These are phyloP conservation scores for Lyophyllum shimeji DNA, from an alignment of 768 basidiomycete genomes.

Conservation along the genomic window DNA sequence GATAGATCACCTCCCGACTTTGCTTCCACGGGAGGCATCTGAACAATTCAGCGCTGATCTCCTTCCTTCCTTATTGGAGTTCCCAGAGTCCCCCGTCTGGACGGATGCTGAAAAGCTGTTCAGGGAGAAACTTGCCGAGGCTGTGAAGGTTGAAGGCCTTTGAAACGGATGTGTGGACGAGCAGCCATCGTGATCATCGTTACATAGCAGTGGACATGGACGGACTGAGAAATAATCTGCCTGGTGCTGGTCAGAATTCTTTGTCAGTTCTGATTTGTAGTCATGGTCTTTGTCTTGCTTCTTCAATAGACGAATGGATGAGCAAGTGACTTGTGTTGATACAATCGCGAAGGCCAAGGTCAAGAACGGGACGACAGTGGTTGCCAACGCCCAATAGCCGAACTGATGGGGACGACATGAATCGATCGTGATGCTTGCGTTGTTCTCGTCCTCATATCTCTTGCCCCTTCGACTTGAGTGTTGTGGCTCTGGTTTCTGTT, in stretches of 20 bases:
- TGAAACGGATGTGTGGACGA: slow-evolving; percentile 7
- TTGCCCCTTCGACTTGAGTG: slow-evolving; percentile 8
- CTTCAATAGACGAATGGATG: not conserved
- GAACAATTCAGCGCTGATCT: slow-evolving; percentile 93
- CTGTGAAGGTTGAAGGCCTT: slow-evolving; percentile 37
- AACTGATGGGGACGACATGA: slow-evolving; percentile 7
- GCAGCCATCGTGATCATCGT: not conserved
- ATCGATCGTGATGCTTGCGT: not conserved
- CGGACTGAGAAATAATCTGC: not conserved
- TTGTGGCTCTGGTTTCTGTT: slow-evolving; percentile 12
- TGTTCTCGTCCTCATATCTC: slow-evolving; percentile 1
- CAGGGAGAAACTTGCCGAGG: slow-evolving; percentile 51
- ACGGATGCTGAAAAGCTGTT: slow-evolving; percentile 83
- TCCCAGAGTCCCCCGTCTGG: slow-evolving; percentile 84
- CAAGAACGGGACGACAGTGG: not conserved
- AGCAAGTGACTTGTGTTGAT: not conserved
- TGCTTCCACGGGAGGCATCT: slow-evolving; percentile 93
- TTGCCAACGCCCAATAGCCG: slow-evolving; percentile 11
- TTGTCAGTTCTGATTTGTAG: slow-evolving; percentile 3
- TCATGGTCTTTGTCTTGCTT: not conserved
- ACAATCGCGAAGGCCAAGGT: not conserved
- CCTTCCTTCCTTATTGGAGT: slow-evolving; percentile 80
- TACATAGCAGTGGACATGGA: not conserved
- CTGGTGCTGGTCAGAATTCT: not conserved
- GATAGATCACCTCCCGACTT: slow-evolving; percentile 95